Evolutionary conservation across 2,329 filamentous ascomycete species (phyloP), one percentile per base, ranked within the genome.

Genomic region (Pyrenophora teres): DNA sequence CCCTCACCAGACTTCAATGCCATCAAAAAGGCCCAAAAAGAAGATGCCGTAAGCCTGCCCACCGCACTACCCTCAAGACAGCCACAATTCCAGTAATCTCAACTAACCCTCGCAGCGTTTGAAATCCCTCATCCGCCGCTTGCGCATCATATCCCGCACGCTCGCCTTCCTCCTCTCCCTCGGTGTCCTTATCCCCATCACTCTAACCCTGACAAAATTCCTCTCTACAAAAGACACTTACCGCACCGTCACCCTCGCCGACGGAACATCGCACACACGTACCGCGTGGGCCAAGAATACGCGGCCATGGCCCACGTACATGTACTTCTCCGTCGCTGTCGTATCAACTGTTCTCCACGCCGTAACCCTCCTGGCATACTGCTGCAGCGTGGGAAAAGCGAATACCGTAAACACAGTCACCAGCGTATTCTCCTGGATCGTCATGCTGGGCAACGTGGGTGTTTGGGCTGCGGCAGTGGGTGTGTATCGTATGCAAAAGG

Each of bases 291-390:
- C 71, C 2, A 58, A 67, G 6, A 57, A 72, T 46, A 62, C 72
- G 23, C 72, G 71, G 35, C 55, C 60, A 4, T 76, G 74, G 73
- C 75, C 75, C 3, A 76, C 73, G 3, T 76, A 68, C 56, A 69
- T 74, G 62, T 77, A 77, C 62, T 70, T 74, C 49, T 54, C 38
- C 45, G 59, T 75, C 15, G 66, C 74, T 0, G 52, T 51, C 15
- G 39, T 68, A 1, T 71, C 72, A 0, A 54, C 70, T 12, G 0
- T 75, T 0, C 61, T 77, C 46, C 70, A 77, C 54, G 38, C 71
- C 25, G 40, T 50, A 31, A 72, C 75, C 18, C 27, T 77, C 13
- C 44, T 75, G 12, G 54, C 57, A 3, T 77, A 77, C 53, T 47
- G 44, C 18, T 62, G 51, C 37, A 64, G 71, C 15, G 50, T 75